Percentiles rank a stretch among this genome's conserved stretches.
These are phyloP conservation scores for Tirmania nivea DNA, from an alignment of 495 filamentous ascomycete species.

Conservation along the genomic window DNA sequence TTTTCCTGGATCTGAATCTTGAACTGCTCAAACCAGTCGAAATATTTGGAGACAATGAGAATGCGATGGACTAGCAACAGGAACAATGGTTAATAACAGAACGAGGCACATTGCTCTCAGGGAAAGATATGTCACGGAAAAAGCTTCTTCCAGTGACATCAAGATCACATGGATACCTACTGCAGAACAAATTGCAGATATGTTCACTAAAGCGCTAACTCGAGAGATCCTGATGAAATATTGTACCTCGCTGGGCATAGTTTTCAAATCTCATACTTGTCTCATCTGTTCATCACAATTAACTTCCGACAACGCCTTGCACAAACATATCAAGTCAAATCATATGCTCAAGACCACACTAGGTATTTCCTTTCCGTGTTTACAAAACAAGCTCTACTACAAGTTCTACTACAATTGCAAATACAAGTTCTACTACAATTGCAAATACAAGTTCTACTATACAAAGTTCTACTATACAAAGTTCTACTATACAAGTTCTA, in stretches of 20 bases:
- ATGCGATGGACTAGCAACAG: not conserved
- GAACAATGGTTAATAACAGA: not conserved
- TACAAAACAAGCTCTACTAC: too few species aligned
- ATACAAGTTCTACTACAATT: too few species aligned
- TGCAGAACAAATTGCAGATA: not conserved
- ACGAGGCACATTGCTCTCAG: not conserved
- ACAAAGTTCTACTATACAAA: too few species aligned
- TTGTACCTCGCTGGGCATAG: not conserved
- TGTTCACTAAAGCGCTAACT: not conserved
- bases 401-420: too few species aligned
- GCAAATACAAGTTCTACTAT: too few species aligned
- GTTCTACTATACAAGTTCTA: too few species aligned
- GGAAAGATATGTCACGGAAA: not conserved
- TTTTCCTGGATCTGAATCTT: not conserved
- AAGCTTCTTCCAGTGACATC: not conserved
- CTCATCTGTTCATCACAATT: too few species aligned
- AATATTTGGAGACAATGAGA: not conserved
- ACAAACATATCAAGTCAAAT: too few species aligned
- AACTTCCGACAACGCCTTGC: too few species aligned
- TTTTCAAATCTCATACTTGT: not conserved
- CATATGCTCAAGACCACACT: too few species aligned
- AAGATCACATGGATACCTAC: not conserved
- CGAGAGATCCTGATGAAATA: not conserved
- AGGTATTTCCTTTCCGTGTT: too few species aligned
- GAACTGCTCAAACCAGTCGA: not conserved